Percentiles rank a stretch among this genome's conserved stretches.
phyloP scores from a whole-genome alignment of 257 asterid species.

The Jacaranda mimosifolia region DNA sequence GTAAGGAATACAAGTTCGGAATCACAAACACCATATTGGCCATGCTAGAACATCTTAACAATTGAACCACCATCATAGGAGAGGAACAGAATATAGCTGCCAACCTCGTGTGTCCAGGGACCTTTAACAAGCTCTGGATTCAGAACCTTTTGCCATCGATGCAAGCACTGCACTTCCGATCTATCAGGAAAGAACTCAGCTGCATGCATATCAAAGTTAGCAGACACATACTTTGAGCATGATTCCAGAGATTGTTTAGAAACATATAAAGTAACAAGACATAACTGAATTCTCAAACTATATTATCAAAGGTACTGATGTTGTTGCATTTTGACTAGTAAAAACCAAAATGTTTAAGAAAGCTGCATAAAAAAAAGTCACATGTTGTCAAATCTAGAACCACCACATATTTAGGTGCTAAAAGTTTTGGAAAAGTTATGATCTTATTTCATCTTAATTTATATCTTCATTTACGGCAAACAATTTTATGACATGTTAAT shows the following conservation, averaged over 20 bases:
- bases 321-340: neutral
- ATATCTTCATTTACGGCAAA: constrained; percentile 10
- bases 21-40: constrained; percentile 13
- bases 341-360: constrained; percentile 2
- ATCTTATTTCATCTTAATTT: constrained; percentile 2
- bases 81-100: constrained; percentile 34
- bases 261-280: constrained; percentile 24
- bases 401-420: neutral
- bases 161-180: constrained; percentile 99
- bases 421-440: neutral
- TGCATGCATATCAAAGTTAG: constrained; percentile 50
- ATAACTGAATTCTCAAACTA: constrained; percentile 19
- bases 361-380: neutral
- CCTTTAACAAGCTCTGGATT: constrained; percentile 99
- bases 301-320: neutral
- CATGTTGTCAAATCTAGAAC: constrained; percentile 9
- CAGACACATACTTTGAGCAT: constrained; percentile 25
- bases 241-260: neutral
- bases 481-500: neutral
- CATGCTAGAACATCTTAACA: constrained; percentile 36
- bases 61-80: constrained; percentile 20
- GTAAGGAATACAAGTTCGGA: constrained; percentile 33
- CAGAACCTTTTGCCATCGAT: constrained; percentile 99
- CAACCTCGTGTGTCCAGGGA: constrained; percentile 97
- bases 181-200: constrained; percentile 97